Evolutionary conservation across 441 rosid genomes (phyloP), one percentile per base, ranked within the genome.

Genomic region (Rhodomyrtus psidioides): DNA sequence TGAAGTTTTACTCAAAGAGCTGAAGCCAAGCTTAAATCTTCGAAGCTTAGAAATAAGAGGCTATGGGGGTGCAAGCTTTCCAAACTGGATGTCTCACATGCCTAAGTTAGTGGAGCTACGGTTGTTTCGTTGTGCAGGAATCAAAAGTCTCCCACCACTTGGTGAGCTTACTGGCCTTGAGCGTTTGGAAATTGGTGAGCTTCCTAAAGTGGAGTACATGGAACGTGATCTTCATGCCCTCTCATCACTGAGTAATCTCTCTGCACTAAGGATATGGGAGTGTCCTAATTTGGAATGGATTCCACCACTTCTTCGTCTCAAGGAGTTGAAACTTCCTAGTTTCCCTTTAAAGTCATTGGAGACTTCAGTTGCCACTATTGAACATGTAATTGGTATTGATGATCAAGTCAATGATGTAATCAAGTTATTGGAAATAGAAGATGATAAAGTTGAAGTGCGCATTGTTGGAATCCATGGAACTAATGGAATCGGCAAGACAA

Each of bases 391-490:
- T 5, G n/a, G 79, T 34, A 65, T 65, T 65, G 1, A 5, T 19
- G 79, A 65, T 34, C 79, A 4, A 65, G 79, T 65, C n/a, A 34
- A 65, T 49, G 79, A 65, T 0, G 15, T 34, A 1, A 65, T 65
- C n/a, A 0, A 30, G 0, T 1, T 65, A 65, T 34, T 65, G 79
- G n/a, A 5, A 1, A 34, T 34, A 0, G 8, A 10, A 1, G 49
- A 65, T 34, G 46, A 34, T 19, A 1, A 2, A 8, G n/a, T 0
- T 34, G 0, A 0, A 34, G 0, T 0, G 2, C 16, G 16, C n/a
- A 34, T 65, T 0, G 79, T 65, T 10, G 49, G 49, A 65, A 34
- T 65, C 7, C 9, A 34, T 65, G 79, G 79, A 34, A 10, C 49
- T 34, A 2, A 21, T 10, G 79, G 79, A 65, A 65, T 21, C 0